A percentile compares a stretch with the other conserved stretches of the same genome.
These are phyloP conservation scores for Lepiota venenata DNA, from an alignment of 768 basidiomycete genomes.

Conservation along the genomic window DNA sequence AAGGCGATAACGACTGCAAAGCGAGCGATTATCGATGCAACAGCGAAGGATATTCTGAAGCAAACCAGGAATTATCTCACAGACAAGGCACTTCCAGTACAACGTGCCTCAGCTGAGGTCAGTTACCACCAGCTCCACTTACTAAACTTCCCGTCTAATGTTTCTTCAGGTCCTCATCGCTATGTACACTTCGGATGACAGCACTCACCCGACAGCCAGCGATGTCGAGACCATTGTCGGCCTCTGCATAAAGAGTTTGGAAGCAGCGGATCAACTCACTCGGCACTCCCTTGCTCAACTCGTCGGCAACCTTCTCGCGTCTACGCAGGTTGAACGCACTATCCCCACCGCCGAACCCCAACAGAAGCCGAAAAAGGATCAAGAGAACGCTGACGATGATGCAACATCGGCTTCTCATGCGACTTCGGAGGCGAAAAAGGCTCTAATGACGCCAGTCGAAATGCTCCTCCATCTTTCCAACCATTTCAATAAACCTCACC, in stretches of 20 bases:
- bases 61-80: slow-evolving; percentile 69
- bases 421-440: slow-evolving; percentile 56
- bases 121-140: slow-evolving; percentile 12
- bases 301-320: slow-evolving; percentile 78
- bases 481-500: slow-evolving; percentile 74
- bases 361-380: slow-evolving; percentile 64
- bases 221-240: slow-evolving; percentile 79
- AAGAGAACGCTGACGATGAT: slow-evolving; percentile 57
- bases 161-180: slow-evolving; percentile 38
- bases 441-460: slow-evolving; percentile 68
- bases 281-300: slow-evolving; percentile 78
- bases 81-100: slow-evolving; percentile 84
- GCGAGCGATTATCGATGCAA: slow-evolving; percentile 77
- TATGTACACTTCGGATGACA: slow-evolving; percentile 55
- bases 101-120: slow-evolving; percentile 82
- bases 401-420: slow-evolving; percentile 37
- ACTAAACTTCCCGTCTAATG: slow-evolving; percentile 12
- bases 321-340: slow-evolving; percentile 70
- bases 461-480: slow-evolving; percentile 81
- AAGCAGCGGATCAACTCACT: slow-evolving; percentile 80
- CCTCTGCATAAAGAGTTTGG: slow-evolving; percentile 69
- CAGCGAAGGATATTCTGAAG: slow-evolving; percentile 80
- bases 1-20: slow-evolving; percentile 81
- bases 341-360: slow-evolving; percentile 40
- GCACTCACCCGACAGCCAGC: slow-evolving; percentile 49